A percentile compares a stretch with the other conserved stretches of the same genome.
Evolutionary conservation across 345 rosid species (phyloP).

Genomic region (Microcos paniculata): DNA sequence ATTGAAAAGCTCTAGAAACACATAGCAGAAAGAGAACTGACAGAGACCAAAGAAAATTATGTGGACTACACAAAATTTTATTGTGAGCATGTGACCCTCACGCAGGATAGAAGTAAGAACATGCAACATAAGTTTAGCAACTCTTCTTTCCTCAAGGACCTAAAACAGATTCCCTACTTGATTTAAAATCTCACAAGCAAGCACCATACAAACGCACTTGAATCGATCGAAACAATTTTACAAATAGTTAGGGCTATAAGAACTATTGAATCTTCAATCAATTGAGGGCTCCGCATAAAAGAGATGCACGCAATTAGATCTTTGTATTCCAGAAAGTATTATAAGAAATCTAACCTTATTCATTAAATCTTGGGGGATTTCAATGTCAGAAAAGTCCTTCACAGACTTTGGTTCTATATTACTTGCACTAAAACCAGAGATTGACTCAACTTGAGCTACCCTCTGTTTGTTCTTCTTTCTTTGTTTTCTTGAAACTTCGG

Average conservation of each 20-base stretch:
- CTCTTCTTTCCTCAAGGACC: not conserved
- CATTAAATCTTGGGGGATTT: conserved; percentile 34
- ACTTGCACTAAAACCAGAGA: conserved; percentile 35
- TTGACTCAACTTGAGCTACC: conserved; percentile 39
- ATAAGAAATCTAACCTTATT: conserved; percentile 48
- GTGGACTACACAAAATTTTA: not conserved
- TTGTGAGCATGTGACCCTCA: not conserved
- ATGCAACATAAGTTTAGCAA: not conserved
- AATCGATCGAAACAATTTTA: not conserved
- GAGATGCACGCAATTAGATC: not conserved
- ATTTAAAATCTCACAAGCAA: not conserved
- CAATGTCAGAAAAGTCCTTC: conserved; percentile 33
- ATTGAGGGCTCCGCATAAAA: not conserved
- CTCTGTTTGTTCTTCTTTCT: conserved; percentile 64
- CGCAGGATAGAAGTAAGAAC: not conserved
- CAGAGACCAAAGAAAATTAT: not conserved
- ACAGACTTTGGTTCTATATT: conserved; percentile 30
- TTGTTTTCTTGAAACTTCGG: conserved; percentile 54
- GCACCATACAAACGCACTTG: not conserved
- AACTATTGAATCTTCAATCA: not conserved
- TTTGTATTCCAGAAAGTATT: not conserved
- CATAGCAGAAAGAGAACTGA: not conserved
- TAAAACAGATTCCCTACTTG: not conserved
- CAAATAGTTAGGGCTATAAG: not conserved
- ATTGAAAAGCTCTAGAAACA: not conserved